Evolutionary conservation across 228 moss, liverwort and hornwort species (phyloP), one percentile per base, ranked within the genome.

Genomic region (Sphagnum fallax): DNA sequence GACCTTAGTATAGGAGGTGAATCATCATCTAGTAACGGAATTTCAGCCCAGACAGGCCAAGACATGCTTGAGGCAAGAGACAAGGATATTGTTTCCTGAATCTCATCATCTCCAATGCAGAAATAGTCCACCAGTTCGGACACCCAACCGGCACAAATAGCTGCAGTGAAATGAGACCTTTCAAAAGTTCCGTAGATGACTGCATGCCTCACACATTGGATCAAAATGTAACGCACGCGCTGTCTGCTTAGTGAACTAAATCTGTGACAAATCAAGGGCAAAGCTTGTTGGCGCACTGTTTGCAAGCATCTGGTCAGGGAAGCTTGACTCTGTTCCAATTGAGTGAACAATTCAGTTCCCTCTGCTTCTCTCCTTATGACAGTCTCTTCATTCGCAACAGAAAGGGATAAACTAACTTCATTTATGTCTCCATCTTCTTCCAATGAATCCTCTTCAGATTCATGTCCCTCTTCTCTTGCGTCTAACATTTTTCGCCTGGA

Each of bases 41-140:
- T 79, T 48, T 5, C 55, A 52, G 88, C 83, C 93, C 93, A 91
- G 64, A 55, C 62, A 66, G 93, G 93, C 97, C 93, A 93, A 58
- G 72, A 78, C 69, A 71, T 74, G 52, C 67, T 79, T 65, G 83
- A 70, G 73, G 91, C 88, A 80, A 97, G 78, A 64, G 87, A 61
- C 53, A 69, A 75, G 57, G 90, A 85, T 74, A 97, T 72, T 5
- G 80, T 79, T 55, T 83, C 81, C 68, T 87, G 87, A 70, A 77
- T 72, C 77, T 98, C 94, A 52, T 84, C 71, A 52, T 74, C 74
- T 52, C 68, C 69, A 53, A 80, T 72, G 76, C 94, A 98, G 16
- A 83, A 79, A 70, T 75, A 63, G 10, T 69, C 79, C 65, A 84
- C 71, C n/a, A 90, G 68, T 64, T 90, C 90, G 51, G 74, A 71